Evolutionary conservation across 331 rosid species (phyloP).

Genomic region (Dryas integrifolia): DNA sequence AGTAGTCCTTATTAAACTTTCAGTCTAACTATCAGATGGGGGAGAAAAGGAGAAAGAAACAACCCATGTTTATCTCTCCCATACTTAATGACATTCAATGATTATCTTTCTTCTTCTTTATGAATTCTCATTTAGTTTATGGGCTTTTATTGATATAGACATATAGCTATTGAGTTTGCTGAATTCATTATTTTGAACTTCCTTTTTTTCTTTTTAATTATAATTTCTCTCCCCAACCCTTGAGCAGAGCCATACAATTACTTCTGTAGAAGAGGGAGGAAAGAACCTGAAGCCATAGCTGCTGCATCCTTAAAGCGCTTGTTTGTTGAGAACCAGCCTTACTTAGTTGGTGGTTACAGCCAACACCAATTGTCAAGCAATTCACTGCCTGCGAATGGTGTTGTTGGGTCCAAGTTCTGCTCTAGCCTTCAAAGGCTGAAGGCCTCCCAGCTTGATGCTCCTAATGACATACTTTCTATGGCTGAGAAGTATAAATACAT

Average conservation of each 20-base stretch:
- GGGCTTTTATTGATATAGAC: not conserved
- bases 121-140: not conserved
- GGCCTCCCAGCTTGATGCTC: slow-evolving; percentile 57
- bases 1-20: not conserved
- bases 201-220: slow-evolving; percentile 10
- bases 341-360: slow-evolving; percentile 79
- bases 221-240: slow-evolving; percentile 7
- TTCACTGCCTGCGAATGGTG: slow-evolving; percentile 60
- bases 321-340: slow-evolving; percentile 92
- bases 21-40: not conserved
- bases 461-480: slow-evolving; percentile 68
- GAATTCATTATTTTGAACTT: not conserved
- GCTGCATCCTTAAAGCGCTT: slow-evolving; percentile 91
- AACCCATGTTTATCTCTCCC: not conserved
- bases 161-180: not conserved
- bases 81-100: too few relatives aligned
- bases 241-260: slow-evolving; percentile 84
- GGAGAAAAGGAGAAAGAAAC: too few relatives aligned
- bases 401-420: slow-evolving; percentile 66
- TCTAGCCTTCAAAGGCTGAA: slow-evolving; percentile 62
- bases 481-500: slow-evolving; percentile 83
- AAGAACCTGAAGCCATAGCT: slow-evolving; percentile 95
- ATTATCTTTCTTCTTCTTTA: not conserved
- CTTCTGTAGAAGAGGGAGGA: slow-evolving; percentile 90
- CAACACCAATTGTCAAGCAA: slow-evolving; percentile 61